Evolutionary conservation across 2,329 filamentous ascomycete genomes (phyloP).

Genomic region (Arachnomyces sp.): DNA sequence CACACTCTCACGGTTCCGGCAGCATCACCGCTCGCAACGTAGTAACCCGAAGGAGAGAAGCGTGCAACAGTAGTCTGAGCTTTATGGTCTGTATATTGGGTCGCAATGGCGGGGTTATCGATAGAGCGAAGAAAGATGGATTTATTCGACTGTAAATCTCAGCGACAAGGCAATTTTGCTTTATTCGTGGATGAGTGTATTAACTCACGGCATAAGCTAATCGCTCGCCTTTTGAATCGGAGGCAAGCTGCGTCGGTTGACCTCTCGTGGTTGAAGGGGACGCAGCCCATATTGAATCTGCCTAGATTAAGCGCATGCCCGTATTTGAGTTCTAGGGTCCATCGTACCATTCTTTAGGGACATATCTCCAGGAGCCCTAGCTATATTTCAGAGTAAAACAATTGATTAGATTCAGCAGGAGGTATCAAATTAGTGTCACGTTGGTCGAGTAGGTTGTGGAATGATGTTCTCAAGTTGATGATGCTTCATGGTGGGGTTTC

Average conservation of each 20-base stretch:
- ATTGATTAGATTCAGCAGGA: background rate
- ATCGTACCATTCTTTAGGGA: slow-evolving; percentile 2
- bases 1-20: slow-evolving; percentile 82
- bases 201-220: slow-evolving; percentile 75
- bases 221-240: slow-evolving; percentile 80
- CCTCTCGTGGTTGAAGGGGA: slow-evolving; percentile 76
- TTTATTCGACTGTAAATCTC: slow-evolving; percentile 68
- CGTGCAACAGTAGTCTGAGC: slow-evolving; percentile 82
- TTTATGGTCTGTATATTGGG: slow-evolving; percentile 90
- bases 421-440: background rate
- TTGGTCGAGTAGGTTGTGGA: background rate
- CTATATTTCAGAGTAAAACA: background rate
- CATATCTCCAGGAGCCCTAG: background rate
- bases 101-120: slow-evolving; percentile 74
- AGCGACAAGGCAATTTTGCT: no score
- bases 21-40: slow-evolving; percentile 84
- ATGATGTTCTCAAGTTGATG: background rate
- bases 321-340: background rate
- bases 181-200: background rate
- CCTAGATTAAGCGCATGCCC: slow-evolving; percentile 1
- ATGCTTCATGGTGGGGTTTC: background rate
- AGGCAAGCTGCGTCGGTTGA: slow-evolving; percentile 79
- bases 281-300: slow-evolving; percentile 73
- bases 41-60: slow-evolving; percentile 91
- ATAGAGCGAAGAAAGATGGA: slow-evolving; percentile 94